Evolutionary conservation across 352 stramenopile species (phyloP).

Genomic region (Globisporangium spiculum): DNA sequence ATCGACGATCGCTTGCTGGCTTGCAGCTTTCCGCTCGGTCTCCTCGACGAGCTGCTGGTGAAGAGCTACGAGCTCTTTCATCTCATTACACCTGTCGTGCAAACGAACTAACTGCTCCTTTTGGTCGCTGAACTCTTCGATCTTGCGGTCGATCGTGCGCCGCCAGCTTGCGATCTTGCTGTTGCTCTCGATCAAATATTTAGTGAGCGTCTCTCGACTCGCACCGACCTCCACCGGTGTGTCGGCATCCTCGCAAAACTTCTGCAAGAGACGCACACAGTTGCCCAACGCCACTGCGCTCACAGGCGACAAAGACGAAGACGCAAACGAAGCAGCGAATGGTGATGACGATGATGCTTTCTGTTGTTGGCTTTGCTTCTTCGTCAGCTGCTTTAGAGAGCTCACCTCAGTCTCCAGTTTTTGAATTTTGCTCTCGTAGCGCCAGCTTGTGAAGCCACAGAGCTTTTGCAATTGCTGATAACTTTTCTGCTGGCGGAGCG

Average conservation of each 20-base stretch:
- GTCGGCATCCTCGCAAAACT: constrained; percentile 35
- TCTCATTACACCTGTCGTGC: constrained; percentile 36
- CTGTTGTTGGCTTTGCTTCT: neutral
- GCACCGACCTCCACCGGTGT: constrained; percentile 15
- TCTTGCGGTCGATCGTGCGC: constrained; percentile 40
- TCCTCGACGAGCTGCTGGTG: constrained; percentile 44
- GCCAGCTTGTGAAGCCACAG: neutral
- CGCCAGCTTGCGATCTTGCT: constrained; percentile 46
- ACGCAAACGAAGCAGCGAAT: neutral
- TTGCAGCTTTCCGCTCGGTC: constrained; percentile 34
- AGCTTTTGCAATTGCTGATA: constrained; percentile 1
- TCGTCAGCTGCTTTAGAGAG: neutral
- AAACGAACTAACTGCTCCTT: constrained; percentile 43
- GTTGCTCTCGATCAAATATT: constrained; percentile 45
- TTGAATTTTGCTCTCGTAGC: constrained; percentile 20
- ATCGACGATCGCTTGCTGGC: constrained; percentile 37
- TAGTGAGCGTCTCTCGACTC: constrained; percentile 14
- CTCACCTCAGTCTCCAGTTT: constrained; percentile 15
- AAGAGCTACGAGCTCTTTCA: constrained; percentile 45
- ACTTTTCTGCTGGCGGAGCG: neutral
- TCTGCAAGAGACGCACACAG: constrained; percentile 42
- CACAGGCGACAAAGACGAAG: constrained; percentile 15
- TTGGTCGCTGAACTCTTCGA: constrained; percentile 37
- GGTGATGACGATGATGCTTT: neutral
- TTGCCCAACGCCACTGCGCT: constrained; percentile 40